Percentiles rank a stretch among this genome's conserved stretches.
phyloP scores from a whole-genome alignment of 495 filamentous ascomycete species.

The Parmelia sp. region DNA sequence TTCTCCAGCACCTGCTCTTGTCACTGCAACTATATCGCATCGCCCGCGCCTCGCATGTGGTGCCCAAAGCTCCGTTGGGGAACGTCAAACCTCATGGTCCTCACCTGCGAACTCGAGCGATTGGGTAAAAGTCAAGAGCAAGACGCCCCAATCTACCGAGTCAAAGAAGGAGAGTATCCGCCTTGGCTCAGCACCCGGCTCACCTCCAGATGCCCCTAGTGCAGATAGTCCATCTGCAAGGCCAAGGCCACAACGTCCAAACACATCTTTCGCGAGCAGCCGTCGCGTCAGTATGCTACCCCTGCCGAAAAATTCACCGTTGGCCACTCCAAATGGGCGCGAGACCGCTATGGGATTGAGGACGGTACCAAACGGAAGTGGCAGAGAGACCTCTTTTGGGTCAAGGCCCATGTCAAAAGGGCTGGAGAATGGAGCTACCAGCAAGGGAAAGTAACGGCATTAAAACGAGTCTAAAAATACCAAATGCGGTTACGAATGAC shows the following conservation, averaged over 20 bases:
- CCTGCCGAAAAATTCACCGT: slow-evolving; percentile 31
- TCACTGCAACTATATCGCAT: slow-evolving; percentile 34
- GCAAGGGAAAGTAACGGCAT: neutral
- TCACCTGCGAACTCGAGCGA: slow-evolving; percentile 27
- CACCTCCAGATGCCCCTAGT: slow-evolving; percentile 12
- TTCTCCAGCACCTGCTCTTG: slow-evolving; percentile 37
- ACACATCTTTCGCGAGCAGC: slow-evolving; percentile 40
- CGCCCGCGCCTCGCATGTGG: slow-evolving; percentile 39
- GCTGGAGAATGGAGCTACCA: neutral
- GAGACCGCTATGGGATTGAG: slow-evolving; percentile 13
- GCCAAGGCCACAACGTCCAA: slow-evolving; percentile 37
- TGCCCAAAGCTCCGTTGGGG: slow-evolving; percentile 29
- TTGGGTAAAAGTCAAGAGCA: slow-evolving; percentile 35
- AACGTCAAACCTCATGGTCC: slow-evolving; percentile 29
- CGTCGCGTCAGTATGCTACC: slow-evolving; percentile 48
- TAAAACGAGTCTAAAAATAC: neutral
- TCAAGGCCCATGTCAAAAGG: neutral
- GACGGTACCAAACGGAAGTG: neutral
- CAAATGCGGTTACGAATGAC: neutral
- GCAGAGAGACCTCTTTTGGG: slow-evolving; percentile 11
- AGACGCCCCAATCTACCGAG: slow-evolving; percentile 20
- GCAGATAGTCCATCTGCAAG: slow-evolving; percentile 30
- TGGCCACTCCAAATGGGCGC: slow-evolving; percentile 5
- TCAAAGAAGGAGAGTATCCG: slow-evolving; percentile 14
- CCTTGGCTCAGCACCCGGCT: neutral